Percentiles rank a stretch among this genome's conserved stretches.
These are phyloP conservation scores for Alternaria sp. DNA, from an alignment of 2,329 filamentous ascomycete species.

Conservation along the genomic window DNA sequence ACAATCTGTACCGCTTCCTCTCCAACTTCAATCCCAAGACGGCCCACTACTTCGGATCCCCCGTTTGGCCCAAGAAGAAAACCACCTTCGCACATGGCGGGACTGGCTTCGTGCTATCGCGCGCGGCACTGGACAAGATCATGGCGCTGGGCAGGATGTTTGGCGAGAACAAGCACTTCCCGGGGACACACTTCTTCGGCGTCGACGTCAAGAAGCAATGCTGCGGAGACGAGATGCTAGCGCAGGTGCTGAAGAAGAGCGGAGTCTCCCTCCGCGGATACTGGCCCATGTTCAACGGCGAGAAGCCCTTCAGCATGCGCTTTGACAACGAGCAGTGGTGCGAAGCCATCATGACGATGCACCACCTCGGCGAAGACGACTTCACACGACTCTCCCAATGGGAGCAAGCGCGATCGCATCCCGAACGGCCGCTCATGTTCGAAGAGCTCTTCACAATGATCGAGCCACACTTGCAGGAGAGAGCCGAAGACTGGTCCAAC, in stretches of 20 bases:
- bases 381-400: constrained; percentile 35
- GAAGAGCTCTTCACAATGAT: constrained; percentile 42
- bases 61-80: constrained; percentile 44
- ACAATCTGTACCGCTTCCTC: constrained; percentile 51
- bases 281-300: constrained; percentile 56
- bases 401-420: constrained; percentile 31
- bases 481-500: constrained; percentile 42
- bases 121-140: constrained; percentile 57
- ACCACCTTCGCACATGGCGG: constrained; percentile 52
- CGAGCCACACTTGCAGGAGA: constrained; percentile 32
- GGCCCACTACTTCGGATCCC: constrained; percentile 50
- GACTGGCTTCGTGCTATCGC: constrained; percentile 52
- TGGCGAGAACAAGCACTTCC: constrained; percentile 38
- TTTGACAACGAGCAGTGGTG: constrained; percentile 53
- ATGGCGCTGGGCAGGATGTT: constrained; percentile 48
- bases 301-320: constrained; percentile 47
- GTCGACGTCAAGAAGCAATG: constrained; percentile 41
- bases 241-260: constrained; percentile 46
- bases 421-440: constrained; percentile 38
- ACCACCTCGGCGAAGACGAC: constrained; percentile 42
- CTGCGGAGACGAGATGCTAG: constrained; percentile 49
- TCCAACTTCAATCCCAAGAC: constrained; percentile 43
- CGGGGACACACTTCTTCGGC: constrained; percentile 46
- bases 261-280: constrained; percentile 46
- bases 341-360: constrained; percentile 50